Percentiles rank a stretch among this genome's conserved stretches.
These are phyloP conservation scores for Saccharomyces hybrid DNA, from an alignment of 1,139 yeast genomes.

Conservation along the genomic window DNA sequence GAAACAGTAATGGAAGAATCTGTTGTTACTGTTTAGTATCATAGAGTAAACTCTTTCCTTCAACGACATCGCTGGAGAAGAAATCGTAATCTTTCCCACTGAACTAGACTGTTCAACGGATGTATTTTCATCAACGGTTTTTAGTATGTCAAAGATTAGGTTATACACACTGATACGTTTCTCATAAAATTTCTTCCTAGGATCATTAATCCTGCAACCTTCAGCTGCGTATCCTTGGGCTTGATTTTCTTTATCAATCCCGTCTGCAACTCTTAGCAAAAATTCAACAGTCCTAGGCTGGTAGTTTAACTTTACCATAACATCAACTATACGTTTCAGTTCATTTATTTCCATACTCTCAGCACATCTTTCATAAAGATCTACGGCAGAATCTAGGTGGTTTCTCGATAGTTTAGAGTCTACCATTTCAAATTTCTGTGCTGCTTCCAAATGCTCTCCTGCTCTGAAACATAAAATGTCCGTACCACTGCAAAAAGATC, in stretches of 20 bases:
- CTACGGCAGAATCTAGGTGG: slow-evolving; percentile 67
- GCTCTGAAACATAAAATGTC: slow-evolving; percentile 94
- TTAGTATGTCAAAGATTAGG: slow-evolving; percentile 64
- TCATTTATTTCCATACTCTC: slow-evolving; percentile 72
- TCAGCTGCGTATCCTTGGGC: slow-evolving; percentile 49
- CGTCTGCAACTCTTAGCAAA: slow-evolving; percentile 66
- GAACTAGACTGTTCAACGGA: neutral
- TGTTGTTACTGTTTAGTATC: slow-evolving; percentile 72
- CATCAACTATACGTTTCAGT: slow-evolving; percentile 69
- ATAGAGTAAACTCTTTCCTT: slow-evolving; percentile 69
- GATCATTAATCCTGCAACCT: slow-evolving; percentile 44
- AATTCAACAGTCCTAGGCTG: slow-evolving; percentile 84
- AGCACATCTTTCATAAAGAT: slow-evolving; percentile 71
- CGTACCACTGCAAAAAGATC: slow-evolving; percentile 87
- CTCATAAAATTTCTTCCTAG: slow-evolving; percentile 38
- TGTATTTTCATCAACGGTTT: slow-evolving; percentile 63
- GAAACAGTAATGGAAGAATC: slow-evolving; percentile 80
- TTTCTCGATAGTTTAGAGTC: slow-evolving; percentile 65
- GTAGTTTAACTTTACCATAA: slow-evolving; percentile 69
- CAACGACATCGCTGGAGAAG: slow-evolving; percentile 38
- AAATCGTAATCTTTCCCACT: neutral
- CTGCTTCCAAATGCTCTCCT: slow-evolving; percentile 80
- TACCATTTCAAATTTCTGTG: slow-evolving; percentile 62
- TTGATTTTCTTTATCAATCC: slow-evolving; percentile 52
- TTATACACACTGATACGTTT: slow-evolving; percentile 57